These are phyloP conservation scores for Alliaria petiolata DNA, from an alignment of 345 rosid species.

Conservation along the genomic window DNA sequence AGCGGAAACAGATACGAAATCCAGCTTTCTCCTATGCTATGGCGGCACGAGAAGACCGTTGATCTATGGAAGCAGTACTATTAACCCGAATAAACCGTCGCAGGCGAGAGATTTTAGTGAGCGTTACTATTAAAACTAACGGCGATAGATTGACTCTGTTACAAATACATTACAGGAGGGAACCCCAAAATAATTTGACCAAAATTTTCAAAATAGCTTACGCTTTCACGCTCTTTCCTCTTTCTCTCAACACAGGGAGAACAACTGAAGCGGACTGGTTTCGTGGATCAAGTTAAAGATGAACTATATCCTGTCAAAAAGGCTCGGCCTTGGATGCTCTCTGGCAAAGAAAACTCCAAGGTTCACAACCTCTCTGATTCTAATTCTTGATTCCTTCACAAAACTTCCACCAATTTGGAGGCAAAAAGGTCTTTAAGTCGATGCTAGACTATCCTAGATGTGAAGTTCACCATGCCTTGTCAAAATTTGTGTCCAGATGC, in stretches of 20 bases:
- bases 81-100: too few species aligned
- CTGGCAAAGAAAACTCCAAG: constrained; percentile 66
- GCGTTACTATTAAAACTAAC: neutral
- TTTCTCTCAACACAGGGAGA: constrained; percentile 45
- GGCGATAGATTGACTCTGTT: constrained; percentile 4
- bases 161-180: constrained; percentile 5
- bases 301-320: constrained; percentile 80
- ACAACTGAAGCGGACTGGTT: constrained; percentile 57
- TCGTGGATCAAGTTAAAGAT: constrained; percentile 52
- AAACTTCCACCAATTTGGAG: too few species aligned
- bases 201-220: neutral
- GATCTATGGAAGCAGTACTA: too few species aligned
- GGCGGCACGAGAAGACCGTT: too few species aligned
- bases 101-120: neutral
- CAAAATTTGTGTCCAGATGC: too few species aligned
- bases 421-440: neutral
- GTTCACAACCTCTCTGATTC: constrained; percentile 28
- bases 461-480: neutral
- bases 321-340: constrained; percentile 47
- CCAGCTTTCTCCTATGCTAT: too few species aligned
- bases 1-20: too few species aligned
- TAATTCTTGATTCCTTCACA: constrained; percentile 3
- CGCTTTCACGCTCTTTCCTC: constrained; percentile 11
- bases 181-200: neutral
- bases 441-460: neutral